Evolutionary conservation across 2,329 filamentous ascomycete species (phyloP), one percentile per base, ranked within the genome.

Genomic region (Cadophora sp.): DNA sequence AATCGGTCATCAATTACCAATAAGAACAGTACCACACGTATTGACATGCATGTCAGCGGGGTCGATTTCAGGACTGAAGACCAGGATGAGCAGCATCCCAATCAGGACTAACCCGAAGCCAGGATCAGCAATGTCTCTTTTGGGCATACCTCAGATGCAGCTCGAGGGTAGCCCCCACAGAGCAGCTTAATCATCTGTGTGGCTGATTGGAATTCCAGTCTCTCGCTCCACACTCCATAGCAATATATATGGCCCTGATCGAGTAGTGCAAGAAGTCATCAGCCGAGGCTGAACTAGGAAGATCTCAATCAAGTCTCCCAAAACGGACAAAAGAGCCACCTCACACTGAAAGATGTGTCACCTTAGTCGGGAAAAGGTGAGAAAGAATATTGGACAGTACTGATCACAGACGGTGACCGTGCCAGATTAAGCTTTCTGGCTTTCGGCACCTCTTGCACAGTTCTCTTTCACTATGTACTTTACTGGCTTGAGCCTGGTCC

Each of bases 171-270:
- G 9, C 31, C n/a, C 8, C 55, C 29, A 37, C 43, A 37, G 11
- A 16, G n/a, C 29, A 58, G 55, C 55, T 58, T 58, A 58, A 22
- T 58, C 55, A 58, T 58, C 31, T 12, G 11, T 37, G 16, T 19
- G 4, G 11, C 40, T 58, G 31, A 58, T 58, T 37, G 19, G 55
- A 34, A 3, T 4, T 24, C 31, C 12, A 37, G 31, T n/a, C 24
- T 31, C 7, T 14, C 31, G 31, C 3, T 37, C 8, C 55, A 34
- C 55, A 58, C 29, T n/a, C 55, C 22, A 37, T 37, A 16, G 9
- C 27, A 58, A n/a, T 19, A 37, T n/a, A 5, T 7, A 19, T 56
- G n/a, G 2, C 6, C 16, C 19, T 31, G 26, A 9, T 14, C 37
- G 29, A 19, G n/a, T 55, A 14, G 27, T 16, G 31, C 11, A 12